Base-by-base conservation (phyloP, 495 filamentous ascomycete species). In the Penicillium simplicissimum region DNA sequence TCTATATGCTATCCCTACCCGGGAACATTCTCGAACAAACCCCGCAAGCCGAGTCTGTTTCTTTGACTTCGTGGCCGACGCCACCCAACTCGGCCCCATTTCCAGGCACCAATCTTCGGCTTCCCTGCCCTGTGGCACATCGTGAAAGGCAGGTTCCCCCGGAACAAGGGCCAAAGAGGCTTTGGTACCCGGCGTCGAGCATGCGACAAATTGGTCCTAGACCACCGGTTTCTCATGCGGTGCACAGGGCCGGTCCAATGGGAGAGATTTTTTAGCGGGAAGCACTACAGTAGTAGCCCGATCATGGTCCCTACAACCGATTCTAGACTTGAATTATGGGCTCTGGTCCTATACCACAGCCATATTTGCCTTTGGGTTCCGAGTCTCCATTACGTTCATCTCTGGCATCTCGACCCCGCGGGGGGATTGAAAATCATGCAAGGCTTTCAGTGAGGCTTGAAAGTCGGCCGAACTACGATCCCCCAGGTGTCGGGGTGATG, bases 101-200 rank as follows among this genome's bases (percentile, higher is more conserved):
- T 33, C 47, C 42, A 58, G 42, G 42, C 43, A 37, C 56, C 56
- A 47, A 19, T 43, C 31, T 31, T 31, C 28, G 28, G 28, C 28
- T 31, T 31, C 28, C 28, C 2, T 28, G 28, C 4, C 6, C 28
- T 6, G 4, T n/a, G n/a, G n/a, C 28, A 6, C 28, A 31, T 34
- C 31, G 42, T 58, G 56, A 58, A 34, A 38, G 56, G 56, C 43
- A 53, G 56, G 56, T 14, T 47, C n/a, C 45, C 31, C 56, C 43
- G 28, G 40, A 4, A 21, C 28, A 17, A 19, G 4, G 21, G n/a
- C 51, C n/a, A 34, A 38, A 34, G 13, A 49, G 25, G 4, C 45
- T 28, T 57, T 47, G 8, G 35, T 8, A 15, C 9, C 9, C 28
- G 33, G 28, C 33, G 19, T 33, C 10, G 43, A 38, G 38, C 43